Evolutionary conservation across 257 asterid genomes (phyloP).

Genomic region (Paulownia fortunei): DNA sequence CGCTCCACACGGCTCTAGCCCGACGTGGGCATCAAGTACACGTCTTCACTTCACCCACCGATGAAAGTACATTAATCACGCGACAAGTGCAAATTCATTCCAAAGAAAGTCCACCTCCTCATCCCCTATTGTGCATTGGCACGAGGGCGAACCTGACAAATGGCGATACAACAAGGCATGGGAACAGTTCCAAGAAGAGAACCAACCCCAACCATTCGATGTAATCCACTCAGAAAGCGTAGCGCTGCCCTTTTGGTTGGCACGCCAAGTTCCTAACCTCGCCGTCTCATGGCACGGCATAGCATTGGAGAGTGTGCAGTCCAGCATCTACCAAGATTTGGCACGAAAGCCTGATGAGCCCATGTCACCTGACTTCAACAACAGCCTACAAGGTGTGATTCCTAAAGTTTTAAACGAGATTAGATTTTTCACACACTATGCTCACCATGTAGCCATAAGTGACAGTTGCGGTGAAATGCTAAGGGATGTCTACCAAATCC

Average conservation of each 20-base stretch:
- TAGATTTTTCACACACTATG: conserved; percentile 74
- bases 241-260: conserved; percentile 74
- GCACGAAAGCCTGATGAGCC: conserved; percentile 54
- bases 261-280: conserved; percentile 57
- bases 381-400: conserved; percentile 62
- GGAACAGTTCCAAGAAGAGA: conserved; percentile 70
- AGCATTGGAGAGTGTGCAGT: conserved; percentile 86
- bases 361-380: conserved; percentile 57
- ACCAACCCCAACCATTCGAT: conserved; percentile 51
- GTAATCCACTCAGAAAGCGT: conserved; percentile 91
- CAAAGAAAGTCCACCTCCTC: no score
- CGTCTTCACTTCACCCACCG: conserved; percentile 60
- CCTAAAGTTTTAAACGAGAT: conserved; percentile 84
- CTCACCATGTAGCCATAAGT: conserved; percentile 87
- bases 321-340: conserved; percentile 80
- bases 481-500: conserved; percentile 87
- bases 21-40: conserved; percentile 79
- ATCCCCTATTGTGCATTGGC: conserved; percentile 70
- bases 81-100: no score
- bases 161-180: conserved; percentile 91
- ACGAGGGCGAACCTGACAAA: conserved; percentile 75
- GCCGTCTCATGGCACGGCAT: conserved; percentile 97
- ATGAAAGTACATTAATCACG: not conserved
- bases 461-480: conserved; percentile 97
- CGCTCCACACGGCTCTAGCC: conserved; percentile 75